Percentiles rank a stretch among this genome's conserved stretches.
These are phyloP conservation scores for Thymus mandschuricus DNA, from an alignment of 257 asterid genomes.

Conservation along the genomic window DNA sequence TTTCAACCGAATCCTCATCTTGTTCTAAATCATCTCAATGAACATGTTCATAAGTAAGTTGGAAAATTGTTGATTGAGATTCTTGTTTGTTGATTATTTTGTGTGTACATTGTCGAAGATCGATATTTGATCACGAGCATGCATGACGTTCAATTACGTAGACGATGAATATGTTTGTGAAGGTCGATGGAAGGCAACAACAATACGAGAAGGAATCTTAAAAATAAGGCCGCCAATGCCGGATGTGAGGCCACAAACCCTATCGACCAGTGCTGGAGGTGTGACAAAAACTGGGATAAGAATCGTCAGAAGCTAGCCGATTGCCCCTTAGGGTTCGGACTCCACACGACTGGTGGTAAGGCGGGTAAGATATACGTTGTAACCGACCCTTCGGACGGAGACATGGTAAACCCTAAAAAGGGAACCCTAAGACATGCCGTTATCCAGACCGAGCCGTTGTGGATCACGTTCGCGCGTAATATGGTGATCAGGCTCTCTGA, in stretches of 20 bases:
- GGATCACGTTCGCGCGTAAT: constrained; percentile 50
- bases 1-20: constrained; percentile 46
- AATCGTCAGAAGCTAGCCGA: constrained; percentile 44
- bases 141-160: background rate
- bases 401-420: constrained; percentile 51
- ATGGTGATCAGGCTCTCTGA: constrained; percentile 49
- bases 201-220: constrained; percentile 42
- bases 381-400: constrained; percentile 52
- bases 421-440: constrained; percentile 64
- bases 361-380: constrained; percentile 55
- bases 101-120: background rate
- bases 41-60: constrained; percentile 46
- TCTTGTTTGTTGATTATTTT: background rate
- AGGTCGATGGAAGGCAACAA: constrained; percentile 36
- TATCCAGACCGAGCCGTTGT: constrained; percentile 53
- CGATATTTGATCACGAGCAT: background rate
- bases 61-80: background rate
- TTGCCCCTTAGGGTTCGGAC: constrained; percentile 67
- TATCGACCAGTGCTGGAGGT: constrained; percentile 67
- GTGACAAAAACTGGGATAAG: constrained; percentile 46
- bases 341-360: constrained; percentile 56
- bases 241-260: constrained; percentile 72
- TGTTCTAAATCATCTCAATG: constrained; percentile 39
- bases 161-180: background rate
- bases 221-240: background rate